Conservation (phyloP, 331 rosid species). For the Quercus lobata region DNA sequence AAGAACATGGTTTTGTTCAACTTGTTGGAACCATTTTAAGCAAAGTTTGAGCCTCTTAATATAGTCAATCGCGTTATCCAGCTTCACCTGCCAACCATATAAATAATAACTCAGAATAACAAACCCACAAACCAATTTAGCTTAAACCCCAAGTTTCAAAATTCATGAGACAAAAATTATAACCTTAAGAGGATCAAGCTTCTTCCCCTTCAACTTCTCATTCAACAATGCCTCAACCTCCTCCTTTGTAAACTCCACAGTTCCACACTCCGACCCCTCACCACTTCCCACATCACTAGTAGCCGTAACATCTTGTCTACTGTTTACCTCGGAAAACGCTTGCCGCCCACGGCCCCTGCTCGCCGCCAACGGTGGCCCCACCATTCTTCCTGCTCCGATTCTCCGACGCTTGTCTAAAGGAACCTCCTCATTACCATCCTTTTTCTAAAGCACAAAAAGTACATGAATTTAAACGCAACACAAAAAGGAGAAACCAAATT, state of each 20-base stretch:
- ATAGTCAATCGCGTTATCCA: conserved; percentile 52
- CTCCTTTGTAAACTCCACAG: conserved; percentile 61
- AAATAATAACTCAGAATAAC: background rate
- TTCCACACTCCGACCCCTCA: conserved; percentile 38
- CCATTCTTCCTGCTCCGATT: conserved; percentile 49
- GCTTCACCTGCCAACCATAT: conserved; percentile 43
- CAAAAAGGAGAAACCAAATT: background rate
- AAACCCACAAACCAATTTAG: background rate
- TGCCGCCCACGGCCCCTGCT: conserved; percentile 46
- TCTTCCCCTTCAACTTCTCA: conserved; percentile 59
- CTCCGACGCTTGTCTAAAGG: conserved; percentile 56
- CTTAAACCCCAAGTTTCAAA: background rate
- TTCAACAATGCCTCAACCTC: conserved; percentile 62
- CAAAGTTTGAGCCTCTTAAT: conserved; percentile 67
- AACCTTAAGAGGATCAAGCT: conserved; percentile 70
- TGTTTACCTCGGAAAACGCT: conserved; percentile 46
- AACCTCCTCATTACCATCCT: conserved; percentile 45
- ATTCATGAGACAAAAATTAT: background rate
- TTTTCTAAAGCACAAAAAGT: conserved; percentile 37
- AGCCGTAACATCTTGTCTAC: conserved; percentile 30
- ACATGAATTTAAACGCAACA: background rate
- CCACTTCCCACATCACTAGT: conserved; percentile 24
- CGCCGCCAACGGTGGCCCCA: conserved; percentile 21
- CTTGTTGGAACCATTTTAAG: conserved; percentile 57
- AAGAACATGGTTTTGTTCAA: conserved; percentile 44